phyloP scores from a whole-genome alignment of 2,329 filamentous ascomycete genomes.

The Orbilia ellipsospora region DNA sequence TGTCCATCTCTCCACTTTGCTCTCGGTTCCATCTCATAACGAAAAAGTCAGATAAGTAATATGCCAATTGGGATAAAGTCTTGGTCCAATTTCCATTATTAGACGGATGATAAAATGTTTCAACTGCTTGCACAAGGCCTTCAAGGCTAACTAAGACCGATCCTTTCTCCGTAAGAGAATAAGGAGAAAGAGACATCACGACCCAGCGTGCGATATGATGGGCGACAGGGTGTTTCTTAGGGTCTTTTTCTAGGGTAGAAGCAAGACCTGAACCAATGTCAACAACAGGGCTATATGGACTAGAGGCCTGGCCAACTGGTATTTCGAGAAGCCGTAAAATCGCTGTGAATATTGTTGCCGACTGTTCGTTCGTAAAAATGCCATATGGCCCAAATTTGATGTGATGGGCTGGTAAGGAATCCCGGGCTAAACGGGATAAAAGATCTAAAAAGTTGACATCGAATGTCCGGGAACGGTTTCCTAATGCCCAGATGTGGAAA shows the following conservation, averaged over 20 bases:
- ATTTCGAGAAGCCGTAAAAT: conserved; percentile 91
- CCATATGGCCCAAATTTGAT: conserved; percentile 86
- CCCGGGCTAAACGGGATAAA: conserved; percentile 85
- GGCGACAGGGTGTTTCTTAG: conserved; percentile 88
- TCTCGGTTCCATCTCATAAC: conserved; percentile 98
- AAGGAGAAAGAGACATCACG: conserved; percentile 88
- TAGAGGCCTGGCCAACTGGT: conserved; percentile 93
- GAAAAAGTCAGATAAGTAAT: conserved; percentile 94
- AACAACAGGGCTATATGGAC: conserved; percentile 82
- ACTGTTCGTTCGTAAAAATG: conserved; percentile 92
- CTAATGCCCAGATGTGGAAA: conserved; percentile 95
- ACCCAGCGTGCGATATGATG: conserved; percentile 95
- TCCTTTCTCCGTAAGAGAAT: conserved; percentile 78
- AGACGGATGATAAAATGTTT: conserved; percentile 98
- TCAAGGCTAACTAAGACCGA: conserved; percentile 88
- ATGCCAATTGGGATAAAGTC: conserved; percentile 87
- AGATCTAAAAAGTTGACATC: conserved; percentile 91
- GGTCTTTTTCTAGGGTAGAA: conserved; percentile 88
- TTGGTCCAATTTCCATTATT: conserved; percentile 94
- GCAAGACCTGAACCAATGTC: conserved; percentile 86
- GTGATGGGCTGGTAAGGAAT: conserved; percentile 79
- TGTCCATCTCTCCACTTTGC: conserved; percentile 88
- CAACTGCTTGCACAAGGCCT: conserved; percentile 90
- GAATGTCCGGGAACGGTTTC: conserved; percentile 86
- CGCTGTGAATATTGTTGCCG: conserved; percentile 90